A percentile compares a stretch with the other conserved stretches of the same genome.
Conservation (phyloP, 225 moss, liverwort and hornwort genomes). For the Physcomitrium patens region DNA sequence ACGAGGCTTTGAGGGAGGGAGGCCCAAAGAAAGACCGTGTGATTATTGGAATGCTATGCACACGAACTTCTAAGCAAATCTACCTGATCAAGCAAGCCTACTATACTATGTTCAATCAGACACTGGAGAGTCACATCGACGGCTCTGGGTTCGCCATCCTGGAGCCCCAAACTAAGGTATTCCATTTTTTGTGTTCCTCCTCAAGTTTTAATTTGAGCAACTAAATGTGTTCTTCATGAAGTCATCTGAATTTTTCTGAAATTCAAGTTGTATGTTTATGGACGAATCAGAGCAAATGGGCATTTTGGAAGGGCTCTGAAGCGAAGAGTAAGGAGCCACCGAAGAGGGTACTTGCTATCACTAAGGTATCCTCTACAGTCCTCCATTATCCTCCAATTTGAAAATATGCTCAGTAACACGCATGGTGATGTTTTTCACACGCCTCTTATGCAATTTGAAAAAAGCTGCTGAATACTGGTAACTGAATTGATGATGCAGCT, state of each 20-base stretch:
- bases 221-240: not conserved
- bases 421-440: not conserved
- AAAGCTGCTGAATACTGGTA: not conserved
- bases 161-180: slow-evolving; percentile 38
- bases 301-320: slow-evolving; percentile 41
- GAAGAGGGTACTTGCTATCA: slow-evolving; percentile 31
- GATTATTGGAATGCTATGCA: slow-evolving; percentile 38
- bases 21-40: slow-evolving; percentile 35
- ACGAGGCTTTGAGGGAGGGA: slow-evolving; percentile 31
- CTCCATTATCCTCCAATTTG: not conserved
- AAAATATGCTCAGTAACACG: not conserved
- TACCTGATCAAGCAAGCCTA: slow-evolving; percentile 59
- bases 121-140: slow-evolving; percentile 50
- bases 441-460: not conserved
- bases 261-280: not conserved
- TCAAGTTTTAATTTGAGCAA: not conserved
- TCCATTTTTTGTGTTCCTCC: not conserved
- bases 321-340: slow-evolving; percentile 24
- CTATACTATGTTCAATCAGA: slow-evolving; percentile 48
- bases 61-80: slow-evolving; percentile 34
- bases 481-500: slow-evolving; percentile 35
- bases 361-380: slow-evolving; percentile 31
- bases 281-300: slow-evolving; percentile 43
- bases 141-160: slow-evolving; percentile 28
- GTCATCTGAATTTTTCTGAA: not conserved